A percentile compares a stretch with the other conserved stretches of the same genome.
phyloP scores from a whole-genome alignment of 176 grass and related monocot genomes.

The Tillandsia fasciculata region DNA sequence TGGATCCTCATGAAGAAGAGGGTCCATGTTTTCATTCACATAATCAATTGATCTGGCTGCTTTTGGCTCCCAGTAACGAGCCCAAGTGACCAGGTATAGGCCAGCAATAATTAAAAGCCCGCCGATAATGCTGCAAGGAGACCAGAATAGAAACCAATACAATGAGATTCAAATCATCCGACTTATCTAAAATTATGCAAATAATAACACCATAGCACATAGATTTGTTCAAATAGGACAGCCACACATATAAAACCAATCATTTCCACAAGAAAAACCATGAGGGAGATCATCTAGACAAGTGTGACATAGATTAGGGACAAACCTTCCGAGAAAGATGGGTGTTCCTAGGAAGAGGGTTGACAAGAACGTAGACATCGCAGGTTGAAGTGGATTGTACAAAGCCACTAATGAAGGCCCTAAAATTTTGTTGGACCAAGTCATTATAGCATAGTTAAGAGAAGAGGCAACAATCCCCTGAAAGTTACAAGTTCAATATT shows the following conservation, averaged over 20 bases:
- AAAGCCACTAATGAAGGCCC: conserved; percentile 80
- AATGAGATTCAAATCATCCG: not conserved
- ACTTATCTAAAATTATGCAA: not conserved
- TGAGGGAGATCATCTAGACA: not conserved
- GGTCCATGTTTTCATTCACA: conserved; percentile 13
- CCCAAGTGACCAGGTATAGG: conserved; percentile 85
- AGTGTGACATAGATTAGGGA: not conserved
- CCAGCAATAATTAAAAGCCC: conserved; percentile 72
- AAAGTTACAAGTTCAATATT: not conserved
- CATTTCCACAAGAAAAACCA: not conserved
- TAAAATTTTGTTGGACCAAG: conserved; percentile 89
- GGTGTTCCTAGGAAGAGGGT: conserved; percentile 77
- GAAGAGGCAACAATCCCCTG: conserved; percentile 83
- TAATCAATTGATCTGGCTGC: conserved; percentile 16
- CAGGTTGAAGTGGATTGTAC: conserved; percentile 85
- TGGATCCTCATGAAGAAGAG: conserved; percentile 40
- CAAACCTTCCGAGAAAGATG: conserved; percentile 87
- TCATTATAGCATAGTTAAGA: conserved; percentile 88
- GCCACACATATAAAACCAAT: too few species aligned
- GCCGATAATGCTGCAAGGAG: conserved; percentile 48
- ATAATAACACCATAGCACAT: too few species aligned
- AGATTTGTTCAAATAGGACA: too few species aligned
- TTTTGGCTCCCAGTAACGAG: conserved; percentile 50
- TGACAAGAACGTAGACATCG: conserved; percentile 74
- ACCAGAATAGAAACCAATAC: conserved; percentile 3